Evolutionary conservation across 2,329 filamentous ascomycete species (phyloP), one percentile per base, ranked within the genome.

Genomic region (Fusarium subglutinans): DNA sequence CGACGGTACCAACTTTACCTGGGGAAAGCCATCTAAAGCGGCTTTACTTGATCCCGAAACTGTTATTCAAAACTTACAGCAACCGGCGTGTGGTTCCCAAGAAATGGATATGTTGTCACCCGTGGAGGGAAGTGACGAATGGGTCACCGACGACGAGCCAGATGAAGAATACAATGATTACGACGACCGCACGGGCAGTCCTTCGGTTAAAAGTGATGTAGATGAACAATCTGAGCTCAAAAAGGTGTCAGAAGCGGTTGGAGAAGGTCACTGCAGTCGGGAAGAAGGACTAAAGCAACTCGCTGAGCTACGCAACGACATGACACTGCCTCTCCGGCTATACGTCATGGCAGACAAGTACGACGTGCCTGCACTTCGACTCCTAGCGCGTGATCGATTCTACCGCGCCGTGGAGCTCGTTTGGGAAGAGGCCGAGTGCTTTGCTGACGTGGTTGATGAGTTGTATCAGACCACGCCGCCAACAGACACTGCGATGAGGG

Each of bases 321-420:
- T 80, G 18, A 70, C 74, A 24, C 50, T 73, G 5, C 78, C 72
- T 15, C 64, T 80, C 10, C 66, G 72, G 1, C 67, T 82, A 22
- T 84, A 82, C 75, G 66, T 79, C 50, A 80, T 83, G 62, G 83
- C 82, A 8, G 79, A 82, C 69, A 82, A 82, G 66, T 84, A 79
- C 69, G 74, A 81, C n/a, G 79, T 83, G 12, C 74, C 78, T 3
- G 66, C 78, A 0, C 80, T 84, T 3, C 76, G 75, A 62, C 71
- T 80, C 1, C 43, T 82, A 2, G 76, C 81, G 4, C 70, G 76
- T 12, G 64, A 81, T 20, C 75, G 81, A 2, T 83, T 82, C 60
- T 79, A 78, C 56, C 73, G 72, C 14, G 74, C 66, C 6, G 77
- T 68, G 13, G 61, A 76, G 35, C 20, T 47, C 8, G 6, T 28